Evolutionary conservation across 352 stramenopile species (phyloP), one percentile per base, ranked within the genome.

Genomic region (Pythium vanterpoolii): DNA sequence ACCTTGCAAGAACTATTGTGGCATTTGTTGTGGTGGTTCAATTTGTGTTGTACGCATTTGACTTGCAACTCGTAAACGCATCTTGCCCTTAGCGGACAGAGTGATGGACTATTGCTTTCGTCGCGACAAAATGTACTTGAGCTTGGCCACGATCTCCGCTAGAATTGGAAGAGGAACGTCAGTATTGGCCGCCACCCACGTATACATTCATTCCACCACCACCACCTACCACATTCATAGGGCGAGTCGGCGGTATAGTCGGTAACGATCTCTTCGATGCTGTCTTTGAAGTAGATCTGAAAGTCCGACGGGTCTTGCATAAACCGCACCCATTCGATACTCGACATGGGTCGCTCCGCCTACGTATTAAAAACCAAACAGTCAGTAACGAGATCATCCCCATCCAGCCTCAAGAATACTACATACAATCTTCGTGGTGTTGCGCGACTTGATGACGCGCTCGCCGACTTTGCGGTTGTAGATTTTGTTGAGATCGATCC

Each of bases 391-490:
- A 4, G 8, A 6, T 13, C 14, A 3, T 42, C 34, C 9, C 6
- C 14, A 42, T 16, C 10, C 18, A 38, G n/a, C 8, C 3, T 16
- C 23, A 14, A 50, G 47, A 14, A 7, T 11, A 34, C 23, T 19
- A 89, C 85, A 62, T 87, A 95, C 86, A 67, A 95, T 90, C 57
- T 93, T 93, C 24, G 84, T 95, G 39, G 84, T 90, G 62, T 91
- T 95, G 62, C 80, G 76, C 21, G 86, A 95, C 56, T 87, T 93
- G 74, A 95, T 93, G 63, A 91, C 86, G 24, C 84, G 84, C 66
- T 95, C 84, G 62, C 86, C 86, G 48, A 94, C 86, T 84, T 95
- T 96, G 58, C 83, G 83, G 70, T 94, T 96, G 72, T 94, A 95
- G 26, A 90, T 83, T 59, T 94, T 96, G 82, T 93, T 91, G 60